Evolutionary conservation across 257 asterid species (phyloP).

Genomic region (Gynochthodes officinalis): DNA sequence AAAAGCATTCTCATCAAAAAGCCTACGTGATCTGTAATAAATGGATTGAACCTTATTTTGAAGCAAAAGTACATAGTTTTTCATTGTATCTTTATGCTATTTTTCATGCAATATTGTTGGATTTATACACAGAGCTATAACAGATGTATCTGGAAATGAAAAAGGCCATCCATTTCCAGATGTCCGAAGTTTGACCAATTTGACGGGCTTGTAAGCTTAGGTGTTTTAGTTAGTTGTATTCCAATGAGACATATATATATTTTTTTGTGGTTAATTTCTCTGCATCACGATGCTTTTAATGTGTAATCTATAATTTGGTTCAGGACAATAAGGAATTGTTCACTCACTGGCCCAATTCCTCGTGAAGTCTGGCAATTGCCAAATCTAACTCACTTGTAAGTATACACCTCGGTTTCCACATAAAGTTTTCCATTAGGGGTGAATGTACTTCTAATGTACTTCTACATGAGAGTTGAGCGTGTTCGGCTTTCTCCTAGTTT

Average conservation of each 20-base stretch:
- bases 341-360: conserved; percentile 19
- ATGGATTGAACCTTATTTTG: too few relatives aligned
- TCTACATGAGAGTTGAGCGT: too few relatives aligned
- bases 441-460: too few relatives aligned
- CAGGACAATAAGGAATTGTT: conserved; percentile 18
- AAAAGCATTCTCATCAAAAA: background rate
- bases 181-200: background rate
- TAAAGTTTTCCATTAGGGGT: too few relatives aligned
- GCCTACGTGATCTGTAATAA: background rate
- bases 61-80: too few relatives aligned
- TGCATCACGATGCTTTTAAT: background rate
- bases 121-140: background rate
- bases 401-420: background rate
- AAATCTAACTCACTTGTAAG: background rate
- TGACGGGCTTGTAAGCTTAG: conserved; percentile 3
- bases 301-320: background rate
- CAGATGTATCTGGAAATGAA: background rate
- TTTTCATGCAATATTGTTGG: background rate
- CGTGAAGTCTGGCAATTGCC: conserved; percentile 3
- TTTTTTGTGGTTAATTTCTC: background rate
- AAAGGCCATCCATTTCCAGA: background rate
- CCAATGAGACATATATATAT: background rate
- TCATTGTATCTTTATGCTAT: background rate
- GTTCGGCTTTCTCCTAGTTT: too few relatives aligned
- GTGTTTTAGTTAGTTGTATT: too few relatives aligned